Evolutionary conservation across 352 stramenopile species (phyloP), one percentile per base, ranked within the genome.

Genomic region (Globisporangium nunn): DNA sequence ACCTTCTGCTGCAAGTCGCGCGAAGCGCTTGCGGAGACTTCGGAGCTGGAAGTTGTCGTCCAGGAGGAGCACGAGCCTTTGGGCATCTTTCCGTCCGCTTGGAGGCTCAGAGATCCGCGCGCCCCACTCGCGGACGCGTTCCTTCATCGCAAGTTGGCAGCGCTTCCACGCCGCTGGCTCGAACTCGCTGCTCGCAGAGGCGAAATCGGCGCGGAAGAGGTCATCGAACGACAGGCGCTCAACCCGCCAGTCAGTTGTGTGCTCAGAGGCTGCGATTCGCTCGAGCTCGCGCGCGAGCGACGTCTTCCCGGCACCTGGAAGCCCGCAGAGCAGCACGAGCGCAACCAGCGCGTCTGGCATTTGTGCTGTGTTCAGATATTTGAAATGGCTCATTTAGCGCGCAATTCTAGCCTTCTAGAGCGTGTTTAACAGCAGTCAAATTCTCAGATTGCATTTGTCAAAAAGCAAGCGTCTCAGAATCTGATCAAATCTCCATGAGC

Each of bases 41-140:
- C 71, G 75, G 33, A 79, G 85, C 31, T 77, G 67, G 48, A 91
- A 88, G 50, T 83, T 89, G 54, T 91, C 81, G 43, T 91, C 81
- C 2, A 88, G 63, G 15, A 91, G 57, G 18, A 91, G 54, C 31
- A 89, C 64, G 6, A 80, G 51, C 6, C 63, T 29, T 15, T n/a
- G 63, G 28, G 58, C 55, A 5, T 28, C 44, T 15, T 2, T 28
- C 28, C 45, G 43, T 23, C 63, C 8, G 53, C 17, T 12, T 8
- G 62, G 41, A 3, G 1, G 10, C 28, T 53, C n/a, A 37, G 62
- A 11, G 52, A 10, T 23, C 0, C 64, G 59, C 17, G 59, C n/a
- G 12, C 67, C 8, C 37, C 54, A 43, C 23, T 48, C n/a, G 11
- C 55, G 54, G 15, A 84, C 66, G 30, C 57, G 57, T 18, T 40